phyloP scores from a whole-genome alignment of 306 rosid species.

The Inga laurina region DNA sequence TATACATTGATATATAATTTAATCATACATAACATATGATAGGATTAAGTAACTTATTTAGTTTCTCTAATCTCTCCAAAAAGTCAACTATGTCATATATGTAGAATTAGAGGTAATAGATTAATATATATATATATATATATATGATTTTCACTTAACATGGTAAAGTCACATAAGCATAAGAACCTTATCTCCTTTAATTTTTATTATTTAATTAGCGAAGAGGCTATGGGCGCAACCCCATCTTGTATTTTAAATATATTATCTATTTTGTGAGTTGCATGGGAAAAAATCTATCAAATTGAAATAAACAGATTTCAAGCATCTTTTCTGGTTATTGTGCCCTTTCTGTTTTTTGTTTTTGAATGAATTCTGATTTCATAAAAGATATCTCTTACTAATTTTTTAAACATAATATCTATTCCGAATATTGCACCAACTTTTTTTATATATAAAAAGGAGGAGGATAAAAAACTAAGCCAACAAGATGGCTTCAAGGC shows the following conservation, averaged over 20 bases:
- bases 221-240: neutral
- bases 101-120: too few species aligned
- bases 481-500: neutral
- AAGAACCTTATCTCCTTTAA: neutral
- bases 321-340: neutral
- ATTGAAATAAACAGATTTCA: neutral
- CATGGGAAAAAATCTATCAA: neutral
- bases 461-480: neutral
- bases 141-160: neutral
- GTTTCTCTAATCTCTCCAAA: too few species aligned
- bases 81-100: too few species aligned
- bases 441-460: neutral
- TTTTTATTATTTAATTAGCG: neutral
- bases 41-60: too few species aligned
- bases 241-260: neutral
- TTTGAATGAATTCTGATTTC: neutral
- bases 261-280: neutral
- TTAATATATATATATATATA: neutral
- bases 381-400: neutral
- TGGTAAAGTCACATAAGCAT: slow-evolving; percentile 7
- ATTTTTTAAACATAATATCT: neutral
- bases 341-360: neutral
- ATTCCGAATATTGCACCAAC: neutral
- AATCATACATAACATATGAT: too few species aligned
- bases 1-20: too few species aligned